These are phyloP conservation scores for Xylaria sp. DNA, from an alignment of 2,329 filamentous ascomycete species.

Conservation along the genomic window DNA sequence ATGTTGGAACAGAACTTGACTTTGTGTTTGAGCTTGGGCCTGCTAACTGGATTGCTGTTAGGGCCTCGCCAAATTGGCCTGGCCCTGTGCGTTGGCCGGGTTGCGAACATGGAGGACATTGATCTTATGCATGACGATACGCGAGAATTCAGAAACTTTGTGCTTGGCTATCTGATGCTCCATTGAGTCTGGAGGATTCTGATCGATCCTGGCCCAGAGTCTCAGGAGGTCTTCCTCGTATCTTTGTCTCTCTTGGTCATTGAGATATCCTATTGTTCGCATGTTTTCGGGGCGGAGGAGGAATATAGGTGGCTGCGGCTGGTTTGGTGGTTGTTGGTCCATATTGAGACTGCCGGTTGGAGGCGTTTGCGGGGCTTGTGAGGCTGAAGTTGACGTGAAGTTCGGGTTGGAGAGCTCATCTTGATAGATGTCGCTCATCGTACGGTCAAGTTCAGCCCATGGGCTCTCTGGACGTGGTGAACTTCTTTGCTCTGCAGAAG, in stretches of 20 bases:
- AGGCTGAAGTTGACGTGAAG: too few relatives aligned
- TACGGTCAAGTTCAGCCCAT: too few relatives aligned
- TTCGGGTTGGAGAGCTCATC: too few relatives aligned
- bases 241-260: conserved; percentile 65
- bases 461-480: too few relatives aligned
- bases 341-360: conserved; percentile 9
- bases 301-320: conserved; percentile 36
- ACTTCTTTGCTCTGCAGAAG: too few relatives aligned
- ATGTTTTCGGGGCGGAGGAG: conserved; percentile 63
- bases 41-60: conserved; percentile 23
- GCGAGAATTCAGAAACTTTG: conserved; percentile 71
- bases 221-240: conserved; percentile 67
- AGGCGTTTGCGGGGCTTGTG: too few relatives aligned
- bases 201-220: conserved; percentile 63
- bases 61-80: conserved; percentile 9
- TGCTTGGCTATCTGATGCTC: conserved; percentile 63
- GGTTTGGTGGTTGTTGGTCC: conserved; percentile 40
- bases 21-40: conserved; percentile 28
- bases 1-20: conserved; percentile 38
- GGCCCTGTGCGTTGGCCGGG: conserved; percentile 26
- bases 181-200: conserved; percentile 57
- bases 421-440: too few relatives aligned
- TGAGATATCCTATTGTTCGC: conserved; percentile 61
- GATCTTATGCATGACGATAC: conserved; percentile 66
- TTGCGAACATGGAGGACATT: conserved; percentile 48